These are phyloP conservation scores for Myriangium duriaei DNA, from an alignment of 2,329 filamentous ascomycete genomes.

Conservation along the genomic window DNA sequence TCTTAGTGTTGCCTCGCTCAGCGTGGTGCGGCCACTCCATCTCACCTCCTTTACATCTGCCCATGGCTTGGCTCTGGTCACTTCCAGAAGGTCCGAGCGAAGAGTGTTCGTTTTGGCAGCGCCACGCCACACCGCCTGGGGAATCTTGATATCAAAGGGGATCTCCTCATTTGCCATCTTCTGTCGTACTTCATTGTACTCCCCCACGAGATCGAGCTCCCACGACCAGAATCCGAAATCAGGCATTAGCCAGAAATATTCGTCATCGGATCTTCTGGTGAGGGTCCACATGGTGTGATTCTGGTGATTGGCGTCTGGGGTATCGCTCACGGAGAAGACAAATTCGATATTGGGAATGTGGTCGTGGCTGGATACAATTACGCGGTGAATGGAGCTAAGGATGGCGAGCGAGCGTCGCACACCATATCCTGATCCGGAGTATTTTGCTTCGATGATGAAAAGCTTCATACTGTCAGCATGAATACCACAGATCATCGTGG, in stretches of 20 bases:
- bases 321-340: slow-evolving; percentile 34
- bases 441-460: slow-evolving; percentile 24
- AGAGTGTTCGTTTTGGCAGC: slow-evolving; percentile 28
- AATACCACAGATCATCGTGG: no score
- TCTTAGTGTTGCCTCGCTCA: no score
- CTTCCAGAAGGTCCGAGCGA: slow-evolving; percentile 28
- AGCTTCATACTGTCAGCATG: slow-evolving; percentile 25
- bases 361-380: slow-evolving; percentile 29
- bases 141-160: slow-evolving; percentile 25
- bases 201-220: slow-evolving; percentile 35
- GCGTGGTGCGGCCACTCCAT: slow-evolving; percentile 11
- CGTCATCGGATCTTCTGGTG: slow-evolving; percentile 21
- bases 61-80: slow-evolving; percentile 31
- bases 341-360: slow-evolving; percentile 39
- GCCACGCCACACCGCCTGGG: slow-evolving; percentile 39
- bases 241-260: slow-evolving; percentile 37
- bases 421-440: no score
- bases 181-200: slow-evolving; percentile 31
- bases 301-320: slow-evolving; percentile 17
- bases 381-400: slow-evolving; percentile 36
- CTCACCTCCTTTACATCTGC: slow-evolving; percentile 28
- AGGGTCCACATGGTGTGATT: slow-evolving; percentile 30
- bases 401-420: slow-evolving; percentile 23
- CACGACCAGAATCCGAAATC: slow-evolving; percentile 44
- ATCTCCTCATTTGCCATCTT: slow-evolving; percentile 26